These are phyloP conservation scores for Corniculantispora saksenae DNA, from an alignment of 2,329 filamentous ascomycete species.

Conservation along the genomic window DNA sequence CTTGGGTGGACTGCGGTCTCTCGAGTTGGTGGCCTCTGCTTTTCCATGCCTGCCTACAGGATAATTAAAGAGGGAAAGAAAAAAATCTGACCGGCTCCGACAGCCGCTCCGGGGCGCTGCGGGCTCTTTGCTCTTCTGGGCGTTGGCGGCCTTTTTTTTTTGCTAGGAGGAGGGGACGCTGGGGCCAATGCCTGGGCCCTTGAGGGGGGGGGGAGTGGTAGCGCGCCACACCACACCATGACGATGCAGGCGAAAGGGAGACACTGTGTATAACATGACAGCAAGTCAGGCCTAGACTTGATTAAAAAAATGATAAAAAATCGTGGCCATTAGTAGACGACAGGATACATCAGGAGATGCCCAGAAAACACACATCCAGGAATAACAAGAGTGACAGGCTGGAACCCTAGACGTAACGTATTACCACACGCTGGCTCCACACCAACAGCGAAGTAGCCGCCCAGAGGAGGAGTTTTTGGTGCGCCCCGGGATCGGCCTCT, in stretches of 20 bases:
- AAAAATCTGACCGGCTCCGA: slow-evolving; percentile 17
- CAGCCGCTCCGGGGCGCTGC: slow-evolving; percentile 1
- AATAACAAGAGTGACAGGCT: neutral
- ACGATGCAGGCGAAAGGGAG: neutral
- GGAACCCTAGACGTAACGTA: neutral
- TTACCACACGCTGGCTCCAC: neutral
- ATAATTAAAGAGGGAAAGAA: too few species aligned
- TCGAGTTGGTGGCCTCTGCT: too few species aligned
- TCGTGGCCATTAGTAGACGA: too few species aligned
- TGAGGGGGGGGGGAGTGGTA: neutral
- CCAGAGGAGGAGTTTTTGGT: neutral
- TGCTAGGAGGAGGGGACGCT: too few species aligned
- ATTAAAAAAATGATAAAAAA: too few species aligned
- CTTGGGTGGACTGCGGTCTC: too few species aligned
- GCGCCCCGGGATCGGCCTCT: slow-evolving; percentile 16
- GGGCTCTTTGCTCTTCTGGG: slow-evolving; percentile 7
- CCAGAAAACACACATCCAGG: too few species aligned
- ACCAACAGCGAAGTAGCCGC: neutral
- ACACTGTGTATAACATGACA: too few species aligned
- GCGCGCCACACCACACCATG: neutral
- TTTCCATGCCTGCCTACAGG: too few species aligned
- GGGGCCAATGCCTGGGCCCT: too few species aligned
- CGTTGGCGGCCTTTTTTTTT: neutral
- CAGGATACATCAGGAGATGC: too few species aligned
- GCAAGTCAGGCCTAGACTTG: too few species aligned